Conservation (phyloP, 1,284 basidiomycete genomes). For the Ganoderma sp. region DNA sequence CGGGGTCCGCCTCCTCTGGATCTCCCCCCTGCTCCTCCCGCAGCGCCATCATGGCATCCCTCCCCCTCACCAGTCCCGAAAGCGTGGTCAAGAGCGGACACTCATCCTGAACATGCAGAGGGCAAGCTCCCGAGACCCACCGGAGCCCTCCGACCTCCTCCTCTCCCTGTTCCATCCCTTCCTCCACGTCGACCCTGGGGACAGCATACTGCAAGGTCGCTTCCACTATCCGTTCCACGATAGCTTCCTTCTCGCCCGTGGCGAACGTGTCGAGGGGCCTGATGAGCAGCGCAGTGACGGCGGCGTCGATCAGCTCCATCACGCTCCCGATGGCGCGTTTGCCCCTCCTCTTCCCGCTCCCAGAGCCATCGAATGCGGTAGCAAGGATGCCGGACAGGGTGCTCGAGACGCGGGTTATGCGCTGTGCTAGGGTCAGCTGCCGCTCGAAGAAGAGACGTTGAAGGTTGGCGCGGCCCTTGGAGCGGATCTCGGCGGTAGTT, state of each 20-base stretch:
- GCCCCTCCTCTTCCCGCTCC: conserved; percentile 48
- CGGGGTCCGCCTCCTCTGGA: conserved; percentile 37
- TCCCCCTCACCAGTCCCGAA: conserved; percentile 44
- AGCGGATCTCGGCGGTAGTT: conserved; percentile 28
- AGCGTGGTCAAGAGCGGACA: conserved; percentile 61
- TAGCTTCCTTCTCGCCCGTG: conserved; percentile 64
- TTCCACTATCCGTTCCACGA: conserved; percentile 72
- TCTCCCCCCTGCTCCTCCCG: conserved; percentile 2
- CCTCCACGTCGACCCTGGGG: conserved; percentile 52
- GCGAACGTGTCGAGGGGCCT: conserved; percentile 55
- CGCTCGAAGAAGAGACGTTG: conserved; percentile 73
- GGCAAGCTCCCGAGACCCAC: conserved; percentile 61
- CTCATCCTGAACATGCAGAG: conserved; percentile 58
- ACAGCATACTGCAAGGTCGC: conserved; percentile 80
- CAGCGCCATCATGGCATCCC: not conserved
- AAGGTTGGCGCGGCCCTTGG: conserved; percentile 47
- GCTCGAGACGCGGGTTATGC: conserved; percentile 62
- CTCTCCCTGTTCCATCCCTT: conserved; percentile 34
- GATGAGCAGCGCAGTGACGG: conserved; percentile 62
- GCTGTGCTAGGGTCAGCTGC: conserved; percentile 57
- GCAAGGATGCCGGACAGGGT: conserved; percentile 60
- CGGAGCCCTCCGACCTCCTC: not conserved
- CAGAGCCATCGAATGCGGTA: conserved; percentile 38
- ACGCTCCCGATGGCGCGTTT: conserved; percentile 66
- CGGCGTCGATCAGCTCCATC: conserved; percentile 75